phyloP scores from a whole-genome alignment of 1,284 basidiomycete genomes.

The Puccinia sorghi region DNA sequence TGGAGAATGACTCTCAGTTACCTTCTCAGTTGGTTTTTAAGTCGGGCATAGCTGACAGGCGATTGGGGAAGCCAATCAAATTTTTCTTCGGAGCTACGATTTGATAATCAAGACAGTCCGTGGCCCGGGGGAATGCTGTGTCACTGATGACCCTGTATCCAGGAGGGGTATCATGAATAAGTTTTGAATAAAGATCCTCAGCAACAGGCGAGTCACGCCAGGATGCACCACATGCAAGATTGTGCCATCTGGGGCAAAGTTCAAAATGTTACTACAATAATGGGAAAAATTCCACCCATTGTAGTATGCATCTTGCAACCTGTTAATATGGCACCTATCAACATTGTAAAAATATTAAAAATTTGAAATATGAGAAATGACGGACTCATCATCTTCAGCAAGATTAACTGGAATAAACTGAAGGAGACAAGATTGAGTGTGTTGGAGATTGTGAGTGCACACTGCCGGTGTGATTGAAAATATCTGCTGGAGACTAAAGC shows the following conservation, averaged over 20 bases:
- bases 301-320: background rate
- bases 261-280: constrained; percentile 2
- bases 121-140: background rate
- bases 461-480: background rate
- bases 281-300: background rate
- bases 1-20: too few relatives aligned
- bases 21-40: too few relatives aligned
- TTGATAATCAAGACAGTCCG: background rate
- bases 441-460: too few relatives aligned
- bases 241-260: too few relatives aligned
- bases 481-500: background rate
- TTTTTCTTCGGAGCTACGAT: background rate
- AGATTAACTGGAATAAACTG: too few relatives aligned
- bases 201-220: background rate
- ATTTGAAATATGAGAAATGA: background rate
- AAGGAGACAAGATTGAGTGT: too few relatives aligned
- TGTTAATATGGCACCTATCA: background rate
- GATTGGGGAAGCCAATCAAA: too few relatives aligned
- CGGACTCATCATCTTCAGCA: background rate
- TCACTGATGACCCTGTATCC: background rate
- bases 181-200: background rate
- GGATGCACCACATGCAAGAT: too few relatives aligned
- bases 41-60: too few relatives aligned
- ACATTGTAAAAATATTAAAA: background rate
- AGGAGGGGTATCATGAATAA: background rate